phyloP scores from a whole-genome alignment of 805 yeast genomes.

The Yarrowia sp. region DNA sequence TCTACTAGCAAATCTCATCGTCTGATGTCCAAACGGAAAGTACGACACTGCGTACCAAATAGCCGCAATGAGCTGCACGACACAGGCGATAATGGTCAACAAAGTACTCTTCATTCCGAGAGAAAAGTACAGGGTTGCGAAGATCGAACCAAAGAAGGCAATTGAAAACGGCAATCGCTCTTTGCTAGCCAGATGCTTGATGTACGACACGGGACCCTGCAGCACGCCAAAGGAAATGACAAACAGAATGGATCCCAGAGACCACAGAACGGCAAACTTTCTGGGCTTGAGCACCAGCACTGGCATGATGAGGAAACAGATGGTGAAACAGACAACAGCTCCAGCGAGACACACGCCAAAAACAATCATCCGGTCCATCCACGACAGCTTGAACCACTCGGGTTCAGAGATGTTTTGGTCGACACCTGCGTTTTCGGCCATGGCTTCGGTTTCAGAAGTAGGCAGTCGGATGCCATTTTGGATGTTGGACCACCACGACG shows the following conservation, averaged over 20 bases:
- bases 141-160: slow-evolving; percentile 80
- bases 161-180: slow-evolving; percentile 80
- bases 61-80: slow-evolving; percentile 84
- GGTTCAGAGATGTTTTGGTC: slow-evolving; percentile 46
- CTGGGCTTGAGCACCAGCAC: slow-evolving; percentile 87
- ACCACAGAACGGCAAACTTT: slow-evolving; percentile 86
- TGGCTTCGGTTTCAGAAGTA: slow-evolving; percentile 42
- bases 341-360: slow-evolving; percentile 80
- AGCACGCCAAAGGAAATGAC: slow-evolving; percentile 87
- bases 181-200: slow-evolving; percentile 73
- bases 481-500: slow-evolving; percentile 35
- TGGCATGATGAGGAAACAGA: slow-evolving; percentile 86
- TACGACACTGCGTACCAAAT: slow-evolving; percentile 88
- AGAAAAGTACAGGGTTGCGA: slow-evolving; percentile 79
- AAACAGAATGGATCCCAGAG: slow-evolving; percentile 86
- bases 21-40: slow-evolving; percentile 93
- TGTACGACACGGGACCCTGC: slow-evolving; percentile 89
- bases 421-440: slow-evolving; percentile 45
- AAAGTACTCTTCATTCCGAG: slow-evolving; percentile 73
- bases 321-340: slow-evolving; percentile 77
- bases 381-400: slow-evolving; percentile 56
- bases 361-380: slow-evolving; percentile 80
- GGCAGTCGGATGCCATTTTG: slow-evolving; percentile 29
- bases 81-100: slow-evolving; percentile 75
- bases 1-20: slow-evolving; percentile 63